Evolutionary conservation across 352 stramenopile genomes (phyloP), one percentile per base, ranked within the genome.

Genomic region (Elongisporangium anandrum): DNA sequence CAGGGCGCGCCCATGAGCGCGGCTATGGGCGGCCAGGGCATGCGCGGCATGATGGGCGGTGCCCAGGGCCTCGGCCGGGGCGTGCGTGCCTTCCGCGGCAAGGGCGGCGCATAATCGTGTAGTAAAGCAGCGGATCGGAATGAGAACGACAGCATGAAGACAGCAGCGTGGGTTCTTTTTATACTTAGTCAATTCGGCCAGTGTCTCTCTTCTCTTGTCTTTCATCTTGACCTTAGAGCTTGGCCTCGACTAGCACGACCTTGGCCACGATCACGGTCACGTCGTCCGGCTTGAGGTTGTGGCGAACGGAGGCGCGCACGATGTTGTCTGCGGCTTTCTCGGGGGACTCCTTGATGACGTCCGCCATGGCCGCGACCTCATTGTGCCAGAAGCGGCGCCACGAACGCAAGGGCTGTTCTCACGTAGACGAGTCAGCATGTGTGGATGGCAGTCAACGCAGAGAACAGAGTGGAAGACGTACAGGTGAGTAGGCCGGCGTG

Each of bases 1-100:
- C 70, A 68, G 26, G 75, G 84, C 24, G 68, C 77, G 15, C 91
- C 92, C 10, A 91, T 97, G 72, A 96, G 85, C 63, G 81, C 85
- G 17, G 92, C 90, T 38, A 97, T 97, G 90, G 91, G 91, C 48
- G 91, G 92, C 38, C 73, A 85, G 71, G 92, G 92, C 63, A 97
- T 98, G 88, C 75, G 79, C 50, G 92, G 89, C 58, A 96, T 98
- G 84, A 92, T 89, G 68, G 87, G 87, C 53, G 84, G 81, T 23
- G 67, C 67, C 23, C 86, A 82, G 47, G 81, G 83, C 47, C 79
- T 92, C 57, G 86, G 87, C 50, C 84, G 89, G 34, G 82, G 81
- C 47, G 85, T 94, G 63, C 81, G 82, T 60, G 80, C 82, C 51
- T 90, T 92, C 76, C 78, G 79, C 24, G 84, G 84, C 64, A 85